Conservation (phyloP, 805 yeast genomes). For the Cyberlindnera subsufficiens region DNA sequence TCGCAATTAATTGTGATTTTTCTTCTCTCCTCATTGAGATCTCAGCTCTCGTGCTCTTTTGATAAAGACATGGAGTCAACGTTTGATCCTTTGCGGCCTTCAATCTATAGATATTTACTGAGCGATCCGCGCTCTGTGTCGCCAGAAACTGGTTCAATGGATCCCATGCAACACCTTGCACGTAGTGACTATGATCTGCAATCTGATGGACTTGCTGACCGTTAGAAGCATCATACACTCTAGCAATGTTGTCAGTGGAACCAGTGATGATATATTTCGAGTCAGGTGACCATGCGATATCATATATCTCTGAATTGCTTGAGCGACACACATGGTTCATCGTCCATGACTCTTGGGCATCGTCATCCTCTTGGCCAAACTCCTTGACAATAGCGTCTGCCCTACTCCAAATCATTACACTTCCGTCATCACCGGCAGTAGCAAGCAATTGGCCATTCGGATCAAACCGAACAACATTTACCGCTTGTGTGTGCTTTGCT, state of each 20-base stretch:
- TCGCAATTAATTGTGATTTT: neutral
- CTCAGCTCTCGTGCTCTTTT: conserved; percentile 53
- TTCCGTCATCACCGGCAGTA: conserved; percentile 94
- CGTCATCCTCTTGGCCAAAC: conserved; percentile 52
- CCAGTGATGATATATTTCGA: conserved; percentile 75
- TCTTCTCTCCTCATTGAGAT: conserved; percentile 32
- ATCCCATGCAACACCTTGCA: conserved; percentile 97
- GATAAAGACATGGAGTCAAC: conserved; percentile 33
- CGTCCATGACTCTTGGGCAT: conserved; percentile 68
- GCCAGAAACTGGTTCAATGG: conserved; percentile 73
- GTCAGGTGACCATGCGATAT: conserved; percentile 90
- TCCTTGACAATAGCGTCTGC: conserved; percentile 50
- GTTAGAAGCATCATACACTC: conserved; percentile 54
- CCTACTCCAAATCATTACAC: conserved; percentile 72
- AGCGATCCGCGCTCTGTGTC: conserved; percentile 86
- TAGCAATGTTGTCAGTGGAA: conserved; percentile 80
- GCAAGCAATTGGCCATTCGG: conserved; percentile 69
- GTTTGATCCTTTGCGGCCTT: conserved; percentile 12
- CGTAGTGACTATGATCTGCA: conserved; percentile 79
- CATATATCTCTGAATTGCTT: conserved; percentile 76
- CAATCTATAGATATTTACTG: conserved; percentile 63
- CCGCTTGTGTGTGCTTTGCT: conserved; percentile 89
- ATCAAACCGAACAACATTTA: conserved; percentile 81
- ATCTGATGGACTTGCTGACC: conserved; percentile 56
- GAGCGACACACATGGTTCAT: conserved; percentile 53